Percentiles rank a stretch among this genome's conserved stretches.
Conservation (phyloP, 345 rosid genomes). For the Citropsis articulata region DNA sequence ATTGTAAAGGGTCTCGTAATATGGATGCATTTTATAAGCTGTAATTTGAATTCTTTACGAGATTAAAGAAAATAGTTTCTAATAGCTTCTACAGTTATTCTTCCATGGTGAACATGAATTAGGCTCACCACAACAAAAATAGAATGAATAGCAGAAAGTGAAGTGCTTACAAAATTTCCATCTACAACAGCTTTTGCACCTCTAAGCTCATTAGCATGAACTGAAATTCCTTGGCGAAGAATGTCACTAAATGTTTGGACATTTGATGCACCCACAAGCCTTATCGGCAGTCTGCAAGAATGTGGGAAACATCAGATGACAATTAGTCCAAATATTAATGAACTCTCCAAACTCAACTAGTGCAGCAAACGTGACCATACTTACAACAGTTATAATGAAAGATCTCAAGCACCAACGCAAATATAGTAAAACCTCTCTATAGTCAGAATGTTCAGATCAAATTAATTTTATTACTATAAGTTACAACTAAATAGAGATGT, state of each 20-base stretch:
- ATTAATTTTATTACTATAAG: too few relatives aligned
- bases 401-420: background rate
- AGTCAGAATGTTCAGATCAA: too few relatives aligned
- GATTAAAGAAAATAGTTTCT: background rate
- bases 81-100: background rate
- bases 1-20: background rate
- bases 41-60: background rate
- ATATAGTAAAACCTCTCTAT: too few relatives aligned
- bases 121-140: background rate
- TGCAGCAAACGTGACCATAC: background rate
- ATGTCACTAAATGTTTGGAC: constrained; percentile 41
- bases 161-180: constrained; percentile 68
- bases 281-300: constrained; percentile 56
- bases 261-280: constrained; percentile 35
- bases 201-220: constrained; percentile 59
- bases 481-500: too few relatives aligned
- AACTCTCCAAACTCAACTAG: background rate
- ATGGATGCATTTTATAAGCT: background rate
- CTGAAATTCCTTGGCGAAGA: constrained; percentile 59
- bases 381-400: background rate
- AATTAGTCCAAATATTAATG: background rate
- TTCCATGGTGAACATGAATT: background rate
- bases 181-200: constrained; percentile 73
- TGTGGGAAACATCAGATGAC: background rate
- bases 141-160: background rate